Conservation (phyloP, 2,329 filamentous ascomycete species). For the Epicoccum sorghinum region DNA sequence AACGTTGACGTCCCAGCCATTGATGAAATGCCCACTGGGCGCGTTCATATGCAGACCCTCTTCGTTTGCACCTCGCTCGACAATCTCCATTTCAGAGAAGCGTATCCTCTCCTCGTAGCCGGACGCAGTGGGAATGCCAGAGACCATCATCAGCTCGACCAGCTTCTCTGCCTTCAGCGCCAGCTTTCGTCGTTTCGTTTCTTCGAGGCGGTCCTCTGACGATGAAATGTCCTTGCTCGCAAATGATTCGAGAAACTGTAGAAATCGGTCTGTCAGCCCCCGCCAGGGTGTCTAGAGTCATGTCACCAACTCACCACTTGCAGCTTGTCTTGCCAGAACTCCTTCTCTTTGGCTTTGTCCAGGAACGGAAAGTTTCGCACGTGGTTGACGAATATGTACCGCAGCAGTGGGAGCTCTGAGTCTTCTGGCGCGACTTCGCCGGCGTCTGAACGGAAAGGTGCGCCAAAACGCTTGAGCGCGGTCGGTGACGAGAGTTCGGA, state of each 20-base stretch:
- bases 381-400: slow-evolving; percentile 98
- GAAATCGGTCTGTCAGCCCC: slow-evolving; percentile 25
- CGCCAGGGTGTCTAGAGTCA: not conserved
- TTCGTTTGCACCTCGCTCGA: slow-evolving; percentile 91
- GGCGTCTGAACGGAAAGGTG: slow-evolving; percentile 89
- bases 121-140: slow-evolving; percentile 90
- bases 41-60: slow-evolving; percentile 84
- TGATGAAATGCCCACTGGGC: slow-evolving; percentile 89
- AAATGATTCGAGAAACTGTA: slow-evolving; percentile 92
- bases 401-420: slow-evolving; percentile 88
- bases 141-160: slow-evolving; percentile 99
- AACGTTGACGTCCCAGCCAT: slow-evolving; percentile 97
- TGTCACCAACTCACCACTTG: slow-evolving; percentile 74
- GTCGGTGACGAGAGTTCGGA: slow-evolving; percentile 92
- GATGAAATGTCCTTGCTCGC: slow-evolving; percentile 97
- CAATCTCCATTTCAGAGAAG: slow-evolving; percentile 95
- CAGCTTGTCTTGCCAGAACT: slow-evolving; percentile 99
- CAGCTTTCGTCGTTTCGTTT: slow-evolving; percentile 92
- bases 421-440: slow-evolving; percentile 93
- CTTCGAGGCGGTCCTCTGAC: slow-evolving; percentile 92
- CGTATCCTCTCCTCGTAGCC: slow-evolving; percentile 97
- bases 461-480: slow-evolving; percentile 91
- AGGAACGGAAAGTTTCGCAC: slow-evolving; percentile 97
- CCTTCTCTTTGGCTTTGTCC: slow-evolving; percentile 95
- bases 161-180: slow-evolving; percentile 93